These are phyloP conservation scores for Ganoderma boninense DNA, from an alignment of 1,284 basidiomycete species.

Conservation along the genomic window DNA sequence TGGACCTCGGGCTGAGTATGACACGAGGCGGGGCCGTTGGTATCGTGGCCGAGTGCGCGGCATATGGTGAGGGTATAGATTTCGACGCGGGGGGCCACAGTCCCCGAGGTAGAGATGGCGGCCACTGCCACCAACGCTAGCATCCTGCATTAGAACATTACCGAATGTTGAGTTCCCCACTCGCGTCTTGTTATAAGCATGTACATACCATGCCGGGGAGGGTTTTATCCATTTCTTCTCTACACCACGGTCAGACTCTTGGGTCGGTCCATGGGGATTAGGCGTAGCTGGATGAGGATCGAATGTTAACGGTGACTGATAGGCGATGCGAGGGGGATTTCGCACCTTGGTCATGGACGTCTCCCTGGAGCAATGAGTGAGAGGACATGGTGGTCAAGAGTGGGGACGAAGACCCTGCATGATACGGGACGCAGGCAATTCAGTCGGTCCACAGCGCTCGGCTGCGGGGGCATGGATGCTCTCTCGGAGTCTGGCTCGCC, in stretches of 20 bases:
- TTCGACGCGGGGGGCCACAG: constrained; percentile 59
- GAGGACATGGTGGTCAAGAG: constrained; percentile 3
- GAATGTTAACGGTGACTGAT: not conserved
- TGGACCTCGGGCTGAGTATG: constrained; percentile 22
- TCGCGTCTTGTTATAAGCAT: not conserved
- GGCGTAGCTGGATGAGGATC: constrained; percentile 1
- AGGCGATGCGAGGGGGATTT: too few relatives aligned
- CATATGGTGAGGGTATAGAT: constrained; percentile 37
- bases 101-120: constrained; percentile 44
- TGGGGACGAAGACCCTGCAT: not conserved
- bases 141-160: constrained; percentile 44
- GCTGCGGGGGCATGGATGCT: not conserved
- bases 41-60: constrained; percentile 26
- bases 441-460: not conserved
- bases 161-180: not conserved
- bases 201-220: constrained; percentile 24
- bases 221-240: constrained; percentile 22
- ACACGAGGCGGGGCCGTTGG: constrained; percentile 21
- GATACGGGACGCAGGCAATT: not conserved
- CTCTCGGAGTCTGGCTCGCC: too few relatives aligned
- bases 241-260: not conserved
- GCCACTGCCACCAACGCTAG: constrained; percentile 58
- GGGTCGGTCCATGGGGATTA: not conserved
- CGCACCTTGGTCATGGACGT: not conserved
- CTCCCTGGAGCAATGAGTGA: not conserved